Conservation (phyloP, 108 stramenopile genomes). For the Schizochytrium sp. region DNA sequence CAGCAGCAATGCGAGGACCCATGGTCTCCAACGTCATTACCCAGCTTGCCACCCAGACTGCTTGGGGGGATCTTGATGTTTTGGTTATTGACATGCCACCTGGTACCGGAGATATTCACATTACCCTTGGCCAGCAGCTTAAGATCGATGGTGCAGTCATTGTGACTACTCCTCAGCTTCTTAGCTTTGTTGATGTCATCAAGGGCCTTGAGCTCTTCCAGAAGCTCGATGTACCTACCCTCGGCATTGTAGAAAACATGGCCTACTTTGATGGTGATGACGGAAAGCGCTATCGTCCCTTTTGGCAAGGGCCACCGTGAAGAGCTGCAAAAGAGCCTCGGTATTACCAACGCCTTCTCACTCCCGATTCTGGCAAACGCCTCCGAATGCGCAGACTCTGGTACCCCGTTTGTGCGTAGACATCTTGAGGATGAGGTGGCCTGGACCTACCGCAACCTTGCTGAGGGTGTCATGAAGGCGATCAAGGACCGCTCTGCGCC, state of each 20-base stretch:
- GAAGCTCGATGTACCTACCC: constrained; percentile 87
- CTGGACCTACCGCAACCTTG: constrained; percentile 21
- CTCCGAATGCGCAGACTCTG: constrained; percentile 45
- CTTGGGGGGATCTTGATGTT: constrained; percentile 98
- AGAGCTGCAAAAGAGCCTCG: constrained; percentile 43
- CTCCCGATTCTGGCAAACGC: constrained; percentile 33
- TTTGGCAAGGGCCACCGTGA: constrained; percentile 68
- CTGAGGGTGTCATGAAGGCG: constrained; percentile 5
- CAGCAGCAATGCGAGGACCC: constrained; percentile 78
- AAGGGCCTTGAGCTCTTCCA: constrained; percentile 98
- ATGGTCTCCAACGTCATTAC: constrained; percentile 86
- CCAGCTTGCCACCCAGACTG: constrained; percentile 92
- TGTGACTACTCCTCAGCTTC: constrained; percentile 95
- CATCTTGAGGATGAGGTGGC: constrained; percentile 36
- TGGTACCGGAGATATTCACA: constrained; percentile 98
- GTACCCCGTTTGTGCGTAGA: background rate
- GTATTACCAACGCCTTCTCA: constrained; percentile 3
- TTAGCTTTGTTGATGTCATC: constrained; percentile 90
- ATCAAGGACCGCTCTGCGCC: background rate
- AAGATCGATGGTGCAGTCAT: constrained; percentile 94
- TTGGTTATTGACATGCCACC: constrained; percentile 97
- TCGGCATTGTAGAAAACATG: constrained; percentile 99
- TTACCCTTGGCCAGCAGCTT: constrained; percentile 94
- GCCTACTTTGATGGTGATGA: constrained; percentile 78
- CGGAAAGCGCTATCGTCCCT: constrained; percentile 70